A percentile compares a stretch with the other conserved stretches of the same genome.
Evolutionary conservation across 163 green algal species (phyloP).

Genomic region (Scenedesmus sp.): DNA sequence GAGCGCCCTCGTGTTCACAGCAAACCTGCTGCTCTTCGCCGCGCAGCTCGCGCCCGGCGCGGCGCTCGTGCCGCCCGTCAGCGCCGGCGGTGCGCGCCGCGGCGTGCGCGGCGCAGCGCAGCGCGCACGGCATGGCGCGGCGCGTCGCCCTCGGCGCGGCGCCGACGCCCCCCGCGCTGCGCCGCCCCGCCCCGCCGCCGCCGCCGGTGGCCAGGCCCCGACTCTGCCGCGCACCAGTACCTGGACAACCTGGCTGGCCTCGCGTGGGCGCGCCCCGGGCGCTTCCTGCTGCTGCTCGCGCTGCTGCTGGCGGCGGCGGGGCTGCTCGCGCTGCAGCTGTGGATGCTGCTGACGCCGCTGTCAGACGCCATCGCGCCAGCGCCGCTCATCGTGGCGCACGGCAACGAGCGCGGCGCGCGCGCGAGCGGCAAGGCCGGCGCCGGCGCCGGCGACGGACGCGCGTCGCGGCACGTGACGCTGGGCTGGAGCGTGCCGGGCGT

Average conservation of each 20-base stretch:
- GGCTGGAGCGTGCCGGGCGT: conserved; percentile 35
- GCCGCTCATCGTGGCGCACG: conserved; percentile 22
- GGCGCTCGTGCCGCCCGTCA: conserved; percentile 47
- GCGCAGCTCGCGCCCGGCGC: conserved; percentile 49
- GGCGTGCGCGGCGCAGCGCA: too few species aligned
- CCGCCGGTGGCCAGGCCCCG: neutral
- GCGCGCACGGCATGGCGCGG: too few species aligned
- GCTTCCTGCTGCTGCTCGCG: conserved; percentile 41
- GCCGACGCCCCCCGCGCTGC: neutral
- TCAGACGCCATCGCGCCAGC: neutral
- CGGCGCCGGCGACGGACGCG: neutral
- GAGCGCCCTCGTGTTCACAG: conserved; percentile 60
- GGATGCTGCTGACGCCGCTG: conserved; percentile 53
- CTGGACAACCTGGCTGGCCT: conserved; percentile 36
- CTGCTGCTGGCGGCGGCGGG: conserved; percentile 20
- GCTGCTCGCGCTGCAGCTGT: conserved; percentile 46
- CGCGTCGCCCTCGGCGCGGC: too few species aligned
- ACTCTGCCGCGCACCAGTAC: conserved; percentile 37
- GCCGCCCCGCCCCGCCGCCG: neutral
- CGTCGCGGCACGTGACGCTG: neutral
- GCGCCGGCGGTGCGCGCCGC: too few species aligned
- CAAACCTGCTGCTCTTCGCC: conserved; percentile 68
- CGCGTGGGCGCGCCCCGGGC: conserved; percentile 34
- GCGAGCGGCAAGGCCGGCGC: neutral
- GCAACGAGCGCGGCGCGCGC: too few species aligned